Percentiles rank a stretch among this genome's conserved stretches.
phyloP scores from a whole-genome alignment of 345 rosid species.

The Punica granatum region DNA sequence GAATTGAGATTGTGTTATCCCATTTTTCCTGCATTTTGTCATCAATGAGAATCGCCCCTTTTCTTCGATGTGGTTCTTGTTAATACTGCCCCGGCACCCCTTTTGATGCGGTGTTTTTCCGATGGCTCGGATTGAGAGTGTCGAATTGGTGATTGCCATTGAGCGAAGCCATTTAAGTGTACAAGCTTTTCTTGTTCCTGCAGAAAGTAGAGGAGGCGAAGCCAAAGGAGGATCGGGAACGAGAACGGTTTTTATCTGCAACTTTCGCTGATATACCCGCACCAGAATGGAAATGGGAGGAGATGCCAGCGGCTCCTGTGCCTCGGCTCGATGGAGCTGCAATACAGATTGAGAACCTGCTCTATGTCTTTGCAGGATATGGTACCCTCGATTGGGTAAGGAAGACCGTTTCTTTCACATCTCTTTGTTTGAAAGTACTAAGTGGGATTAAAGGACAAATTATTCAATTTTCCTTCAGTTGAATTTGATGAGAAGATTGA shows the following conservation, averaged over 20 bases:
- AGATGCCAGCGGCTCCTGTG: conserved; percentile 73
- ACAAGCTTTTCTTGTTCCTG: conserved; percentile 6
- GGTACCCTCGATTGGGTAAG: conserved; percentile 54
- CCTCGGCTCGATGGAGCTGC: conserved; percentile 83
- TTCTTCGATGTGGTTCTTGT: background rate
- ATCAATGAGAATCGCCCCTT: too few species aligned
- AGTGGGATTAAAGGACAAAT: background rate
- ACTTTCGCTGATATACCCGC: conserved; percentile 76
- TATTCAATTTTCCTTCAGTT: too few species aligned
- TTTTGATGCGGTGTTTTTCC: background rate
- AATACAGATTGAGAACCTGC: conserved; percentile 54
- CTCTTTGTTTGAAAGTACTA: background rate
- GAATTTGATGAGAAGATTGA: background rate
- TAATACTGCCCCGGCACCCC: background rate
- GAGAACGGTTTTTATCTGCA: conserved; percentile 36
- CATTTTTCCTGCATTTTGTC: too few species aligned
- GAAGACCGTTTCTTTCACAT: background rate
- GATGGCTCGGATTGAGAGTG: background rate
- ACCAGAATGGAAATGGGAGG: conserved; percentile 66
- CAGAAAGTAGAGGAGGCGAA: conserved; percentile 23
- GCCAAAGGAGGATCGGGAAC: conserved; percentile 8
- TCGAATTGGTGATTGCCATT: background rate
- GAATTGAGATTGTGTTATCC: too few species aligned
- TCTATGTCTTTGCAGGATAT: conserved; percentile 70
- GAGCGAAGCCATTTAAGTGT: background rate